Evolutionary conservation across 768 basidiomycete species (phyloP).

Genomic region (Leccinum truebloodii): DNA sequence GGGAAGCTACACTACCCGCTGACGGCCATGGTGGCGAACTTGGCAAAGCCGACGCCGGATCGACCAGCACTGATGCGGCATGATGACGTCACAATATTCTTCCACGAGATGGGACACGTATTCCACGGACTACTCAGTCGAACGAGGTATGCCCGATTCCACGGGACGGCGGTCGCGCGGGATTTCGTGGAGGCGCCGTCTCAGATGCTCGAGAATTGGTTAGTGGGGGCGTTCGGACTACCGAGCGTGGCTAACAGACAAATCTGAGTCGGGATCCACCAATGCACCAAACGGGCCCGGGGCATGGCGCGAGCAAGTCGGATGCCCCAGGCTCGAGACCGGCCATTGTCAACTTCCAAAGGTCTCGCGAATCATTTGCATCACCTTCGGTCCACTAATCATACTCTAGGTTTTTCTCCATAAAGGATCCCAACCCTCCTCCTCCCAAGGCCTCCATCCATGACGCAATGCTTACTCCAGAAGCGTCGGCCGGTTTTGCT

Average conservation of each 20-base stretch:
- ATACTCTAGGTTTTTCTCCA: conserved; percentile 11
- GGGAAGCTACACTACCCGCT: no score
- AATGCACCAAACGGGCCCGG: background rate
- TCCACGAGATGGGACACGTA: no score
- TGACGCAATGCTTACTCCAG: conserved; percentile 63
- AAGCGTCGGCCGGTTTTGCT: conserved; percentile 61
- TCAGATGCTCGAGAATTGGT: no score
- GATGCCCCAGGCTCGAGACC: background rate
- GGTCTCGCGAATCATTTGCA: background rate
- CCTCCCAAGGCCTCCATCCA: conserved; percentile 55
- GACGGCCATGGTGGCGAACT: no score
- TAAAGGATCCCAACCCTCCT: conserved; percentile 29
- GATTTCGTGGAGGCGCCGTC: no score
- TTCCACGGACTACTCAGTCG: no score
- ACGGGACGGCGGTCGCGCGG: no score
- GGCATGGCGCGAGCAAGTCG: background rate
- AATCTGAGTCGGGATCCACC: background rate
- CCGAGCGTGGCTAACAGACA: background rate
- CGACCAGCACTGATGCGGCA: no score
- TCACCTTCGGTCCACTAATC: background rate
- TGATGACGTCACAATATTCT: no score
- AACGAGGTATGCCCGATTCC: no score
- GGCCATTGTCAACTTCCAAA: background rate
- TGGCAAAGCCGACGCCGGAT: no score
- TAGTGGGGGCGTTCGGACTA: no score